Conservation (phyloP, 2,329 filamentous ascomycete genomes). For the Diplodia seriata region DNA sequence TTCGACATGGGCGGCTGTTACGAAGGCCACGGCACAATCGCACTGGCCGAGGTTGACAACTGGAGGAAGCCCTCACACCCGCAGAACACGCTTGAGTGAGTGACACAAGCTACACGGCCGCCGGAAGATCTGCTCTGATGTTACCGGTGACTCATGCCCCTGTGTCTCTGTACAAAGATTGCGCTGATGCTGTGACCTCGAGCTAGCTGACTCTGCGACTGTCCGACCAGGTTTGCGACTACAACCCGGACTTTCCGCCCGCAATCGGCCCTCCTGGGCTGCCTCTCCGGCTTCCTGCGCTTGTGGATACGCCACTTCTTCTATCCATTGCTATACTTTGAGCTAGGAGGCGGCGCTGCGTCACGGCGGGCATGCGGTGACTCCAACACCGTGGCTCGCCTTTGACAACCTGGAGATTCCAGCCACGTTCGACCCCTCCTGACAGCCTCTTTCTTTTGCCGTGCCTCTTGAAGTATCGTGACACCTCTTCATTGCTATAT, state of each 20-base stretch:
- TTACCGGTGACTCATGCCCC: not conserved
- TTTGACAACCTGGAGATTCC: too few species aligned
- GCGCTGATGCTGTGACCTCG: not conserved
- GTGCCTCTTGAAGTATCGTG: too few species aligned
- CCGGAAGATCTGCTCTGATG: not conserved
- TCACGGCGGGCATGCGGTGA: not conserved
- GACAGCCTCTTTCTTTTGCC: too few species aligned
- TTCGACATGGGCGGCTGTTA: not conserved
- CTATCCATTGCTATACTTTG: not conserved
- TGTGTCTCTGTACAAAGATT: not conserved
- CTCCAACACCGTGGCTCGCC: too few species aligned
- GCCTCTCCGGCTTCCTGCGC: too few species aligned
- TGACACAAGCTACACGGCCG: not conserved
- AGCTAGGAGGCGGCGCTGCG: not conserved
- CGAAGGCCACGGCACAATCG: too few species aligned
- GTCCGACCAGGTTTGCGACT: not conserved
- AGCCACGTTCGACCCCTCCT: too few species aligned
- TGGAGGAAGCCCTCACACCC: too few species aligned
- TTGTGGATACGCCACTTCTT: not conserved
- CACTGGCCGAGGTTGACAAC: too few species aligned
- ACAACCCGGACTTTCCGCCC: not conserved
- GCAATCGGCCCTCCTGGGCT: not conserved
- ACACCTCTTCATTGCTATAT: too few species aligned
- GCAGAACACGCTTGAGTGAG: not conserved
- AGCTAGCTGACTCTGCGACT: not conserved